Conservation (phyloP, 352 stramenopile genomes). For the Phytopythium helicoides region DNA sequence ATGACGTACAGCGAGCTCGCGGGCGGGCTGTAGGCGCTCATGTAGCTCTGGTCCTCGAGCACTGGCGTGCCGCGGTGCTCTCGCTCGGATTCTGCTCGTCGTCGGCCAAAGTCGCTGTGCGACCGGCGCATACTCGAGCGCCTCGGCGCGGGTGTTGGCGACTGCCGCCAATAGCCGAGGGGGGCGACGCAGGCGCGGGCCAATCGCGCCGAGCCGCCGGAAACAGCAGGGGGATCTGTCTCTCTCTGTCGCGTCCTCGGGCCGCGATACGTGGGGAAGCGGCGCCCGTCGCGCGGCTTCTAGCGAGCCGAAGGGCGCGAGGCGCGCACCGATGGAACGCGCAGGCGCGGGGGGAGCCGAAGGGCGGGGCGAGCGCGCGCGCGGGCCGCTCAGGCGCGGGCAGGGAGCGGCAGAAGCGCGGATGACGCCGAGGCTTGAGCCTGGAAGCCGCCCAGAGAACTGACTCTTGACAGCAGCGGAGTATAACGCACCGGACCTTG, state of each 20-base stretch:
- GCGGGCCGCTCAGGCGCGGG: background rate
- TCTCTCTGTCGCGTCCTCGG: conserved; percentile 4
- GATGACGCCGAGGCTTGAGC: background rate
- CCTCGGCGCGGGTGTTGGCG: background rate
- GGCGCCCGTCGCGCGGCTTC: no score
- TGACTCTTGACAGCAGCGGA: no score
- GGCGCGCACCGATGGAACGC: no score
- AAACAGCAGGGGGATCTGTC: conserved; percentile 2
- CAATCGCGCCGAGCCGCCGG: no score
- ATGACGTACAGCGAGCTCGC: conserved; percentile 68
- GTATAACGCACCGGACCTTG: background rate
- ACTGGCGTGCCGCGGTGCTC: conserved; percentile 65
- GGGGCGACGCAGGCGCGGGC: no score
- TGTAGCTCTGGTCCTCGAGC: conserved; percentile 71
- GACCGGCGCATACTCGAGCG: conserved; percentile 24
- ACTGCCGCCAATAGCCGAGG: background rate
- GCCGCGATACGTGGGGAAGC: no score
- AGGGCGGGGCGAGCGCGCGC: background rate
- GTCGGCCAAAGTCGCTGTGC: conserved; percentile 16
- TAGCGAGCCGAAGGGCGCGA: no score
- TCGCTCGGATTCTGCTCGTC: conserved; percentile 20
- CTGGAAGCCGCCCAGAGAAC: no score
- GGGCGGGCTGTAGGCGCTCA: conserved; percentile 47
- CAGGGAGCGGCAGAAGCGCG: background rate
- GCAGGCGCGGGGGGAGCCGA: background rate